A percentile compares a stretch with the other conserved stretches of the same genome.
Evolutionary conservation across 2,329 filamentous ascomycete genomes (phyloP).

Genomic region (Triangularia setosa): DNA sequence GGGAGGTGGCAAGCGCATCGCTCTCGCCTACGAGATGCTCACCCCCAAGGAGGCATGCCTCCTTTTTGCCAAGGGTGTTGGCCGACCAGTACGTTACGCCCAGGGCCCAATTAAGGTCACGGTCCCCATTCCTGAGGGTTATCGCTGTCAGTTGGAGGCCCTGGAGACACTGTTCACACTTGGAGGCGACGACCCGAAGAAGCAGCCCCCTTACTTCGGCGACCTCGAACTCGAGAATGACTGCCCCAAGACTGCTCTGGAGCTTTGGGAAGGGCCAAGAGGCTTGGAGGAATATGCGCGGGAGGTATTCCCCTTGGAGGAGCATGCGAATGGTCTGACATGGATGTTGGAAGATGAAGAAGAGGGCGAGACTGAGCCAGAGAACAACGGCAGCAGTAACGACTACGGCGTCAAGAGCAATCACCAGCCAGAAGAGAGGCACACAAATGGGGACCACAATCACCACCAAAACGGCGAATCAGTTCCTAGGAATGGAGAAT

Average conservation of each 20-base stretch:
- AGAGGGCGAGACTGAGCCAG: slow-evolving; percentile 27
- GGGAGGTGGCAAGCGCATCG: slow-evolving; percentile 69
- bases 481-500: not conserved
- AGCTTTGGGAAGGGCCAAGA: slow-evolving; percentile 87
- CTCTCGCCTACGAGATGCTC: slow-evolving; percentile 85
- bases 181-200: slow-evolving; percentile 47
- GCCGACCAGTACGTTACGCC: slow-evolving; percentile 73
- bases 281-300: slow-evolving; percentile 91
- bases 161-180: slow-evolving; percentile 57
- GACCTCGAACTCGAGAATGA: slow-evolving; percentile 53
- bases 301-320: slow-evolving; percentile 91
- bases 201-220: slow-evolving; percentile 63
- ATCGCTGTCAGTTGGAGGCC: slow-evolving; percentile 78
- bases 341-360: slow-evolving; percentile 74
- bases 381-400: slow-evolving; percentile 25
- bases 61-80: slow-evolving; percentile 74
- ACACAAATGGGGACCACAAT: slow-evolving; percentile 23
- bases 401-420: slow-evolving; percentile 4
- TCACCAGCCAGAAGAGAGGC: not conserved
- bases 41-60: slow-evolving; percentile 78
- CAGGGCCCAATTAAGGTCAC: slow-evolving; percentile 76
- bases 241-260: slow-evolving; percentile 70
- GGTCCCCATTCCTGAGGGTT: slow-evolving; percentile 82
- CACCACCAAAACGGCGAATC: slow-evolving; percentile 37
- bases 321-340: slow-evolving; percentile 85